Evolutionary conservation across 2,329 filamentous ascomycete species (phyloP), one percentile per base, ranked within the genome.

Genomic region (Pseudogymnoascus sp.): DNA sequence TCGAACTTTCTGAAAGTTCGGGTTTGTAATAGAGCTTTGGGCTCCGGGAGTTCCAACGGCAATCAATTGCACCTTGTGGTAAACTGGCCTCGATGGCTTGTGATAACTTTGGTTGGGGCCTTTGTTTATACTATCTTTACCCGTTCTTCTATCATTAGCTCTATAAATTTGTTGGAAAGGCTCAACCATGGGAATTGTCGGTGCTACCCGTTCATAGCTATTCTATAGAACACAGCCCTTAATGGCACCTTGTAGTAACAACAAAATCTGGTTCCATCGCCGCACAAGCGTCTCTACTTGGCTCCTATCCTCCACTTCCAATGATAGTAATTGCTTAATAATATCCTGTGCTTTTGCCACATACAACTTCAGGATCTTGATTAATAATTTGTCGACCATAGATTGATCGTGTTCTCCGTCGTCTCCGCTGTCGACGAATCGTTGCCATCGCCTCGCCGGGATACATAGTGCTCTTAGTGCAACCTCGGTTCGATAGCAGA

Each of bases 401-500:
- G 33, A 66, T 66, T 79, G 75, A 62, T 80, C 77, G 11, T 65
- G 70, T 65, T 76, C 75, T 3, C 78, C 80, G 60, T 80, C 81
- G 60, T 80, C 79, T 4, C 72, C 68, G 2, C 76, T 76, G 38
- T 76, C 75, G 0, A 82, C 77, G 43, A 83, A 79, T 37, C 75
- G 69, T 60, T 72, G 70, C 80, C 81, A 83, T 69, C 75, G 72
- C 7, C 71, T 67, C 1, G 72, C 60, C 0, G 73, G 63, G 63
- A 78, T 61, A 59, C 63, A 70, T 29, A 79, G 37, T 43, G 77
- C 62, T 55, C 82, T 70, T 55, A 84, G 66, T 4, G 81, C 83
- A 10, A 83, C 80, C 68, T 84, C 78, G 1, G 83, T 83, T 14
- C 82, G 74, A 68, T 84, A 80, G 69, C 83, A 86, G 11, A 80